These are phyloP conservation scores for Colletotrichum coccodes DNA, from an alignment of 2,329 filamentous ascomycete species.

Conservation along the genomic window DNA sequence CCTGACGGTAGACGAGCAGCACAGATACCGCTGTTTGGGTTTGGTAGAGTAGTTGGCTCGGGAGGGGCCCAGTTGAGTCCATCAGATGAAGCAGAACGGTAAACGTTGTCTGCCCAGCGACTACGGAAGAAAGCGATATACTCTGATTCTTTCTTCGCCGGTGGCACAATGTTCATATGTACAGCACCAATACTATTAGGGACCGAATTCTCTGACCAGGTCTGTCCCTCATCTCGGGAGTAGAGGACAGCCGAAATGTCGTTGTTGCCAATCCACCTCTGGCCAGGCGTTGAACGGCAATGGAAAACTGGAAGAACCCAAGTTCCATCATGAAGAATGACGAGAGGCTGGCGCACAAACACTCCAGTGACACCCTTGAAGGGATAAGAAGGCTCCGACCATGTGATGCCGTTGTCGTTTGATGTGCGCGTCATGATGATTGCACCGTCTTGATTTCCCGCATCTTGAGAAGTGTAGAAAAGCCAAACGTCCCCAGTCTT, in stretches of 20 bases:
- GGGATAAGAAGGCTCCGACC: conserved; percentile 44
- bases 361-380: conserved; percentile 47
- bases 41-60: conserved; percentile 47
- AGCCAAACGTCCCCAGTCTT: conserved; percentile 48
- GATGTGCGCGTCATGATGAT: conserved; percentile 49
- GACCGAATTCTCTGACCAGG: conserved; percentile 50
- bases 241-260: conserved; percentile 52
- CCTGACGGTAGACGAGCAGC: conserved; percentile 49
- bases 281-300: conserved; percentile 50
- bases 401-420: conserved; percentile 46
- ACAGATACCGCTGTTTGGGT: conserved; percentile 54
- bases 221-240: conserved; percentile 48
- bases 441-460: conserved; percentile 54
- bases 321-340: conserved; percentile 46
- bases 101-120: conserved; percentile 55
- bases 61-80: conserved; percentile 51
- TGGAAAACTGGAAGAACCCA: conserved; percentile 56
- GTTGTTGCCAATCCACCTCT: conserved; percentile 55
- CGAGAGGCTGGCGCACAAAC: conserved; percentile 53
- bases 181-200: conserved; percentile 50
- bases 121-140: conserved; percentile 54
- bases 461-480: conserved; percentile 55
- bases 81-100: conserved; percentile 50
- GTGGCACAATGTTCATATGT: conserved; percentile 53
- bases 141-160: conserved; percentile 33